Evolutionary conservation across 345 rosid genomes (phyloP).

Genomic region (Pistacia integerrima): DNA sequence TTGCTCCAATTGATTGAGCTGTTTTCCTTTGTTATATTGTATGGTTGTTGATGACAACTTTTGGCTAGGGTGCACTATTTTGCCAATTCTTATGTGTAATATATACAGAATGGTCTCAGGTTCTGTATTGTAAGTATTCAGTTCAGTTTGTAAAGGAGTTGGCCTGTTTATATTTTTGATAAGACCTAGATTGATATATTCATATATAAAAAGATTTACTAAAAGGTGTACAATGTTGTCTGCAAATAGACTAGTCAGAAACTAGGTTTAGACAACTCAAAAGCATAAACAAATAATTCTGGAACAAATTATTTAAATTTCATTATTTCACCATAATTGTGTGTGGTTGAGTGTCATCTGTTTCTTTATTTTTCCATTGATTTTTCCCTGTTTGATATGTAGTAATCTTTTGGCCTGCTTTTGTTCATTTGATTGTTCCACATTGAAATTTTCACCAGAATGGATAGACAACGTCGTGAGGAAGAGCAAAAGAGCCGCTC

Average conservation of each 20-base stretch:
- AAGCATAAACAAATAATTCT: too few relatives aligned
- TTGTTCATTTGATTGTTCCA: slow-evolving; percentile 5
- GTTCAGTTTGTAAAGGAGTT: background rate
- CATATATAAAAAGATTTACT: too few relatives aligned
- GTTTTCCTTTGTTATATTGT: background rate
- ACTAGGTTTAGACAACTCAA: too few relatives aligned
- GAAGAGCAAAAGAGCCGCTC: slow-evolving; percentile 85
- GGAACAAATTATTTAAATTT: background rate
- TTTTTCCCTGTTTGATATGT: background rate
- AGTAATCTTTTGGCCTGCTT: background rate
- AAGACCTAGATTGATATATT: background rate
- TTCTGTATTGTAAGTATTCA: background rate
- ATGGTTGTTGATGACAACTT: background rate
- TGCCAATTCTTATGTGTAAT: background rate
- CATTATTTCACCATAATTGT: background rate
- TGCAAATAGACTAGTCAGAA: too few relatives aligned
- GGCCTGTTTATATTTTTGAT: background rate
- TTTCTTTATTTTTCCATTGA: background rate
- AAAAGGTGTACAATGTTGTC: too few relatives aligned
- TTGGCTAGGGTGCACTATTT: background rate
- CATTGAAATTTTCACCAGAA: slow-evolving; percentile 43
- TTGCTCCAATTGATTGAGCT: background rate
- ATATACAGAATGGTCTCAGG: background rate
- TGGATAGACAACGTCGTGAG: slow-evolving; percentile 98
- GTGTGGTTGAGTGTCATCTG: background rate